Base-by-base conservation (phyloP, 2,329 filamentous ascomycete genomes). In the Emydomyces testavorans region DNA sequence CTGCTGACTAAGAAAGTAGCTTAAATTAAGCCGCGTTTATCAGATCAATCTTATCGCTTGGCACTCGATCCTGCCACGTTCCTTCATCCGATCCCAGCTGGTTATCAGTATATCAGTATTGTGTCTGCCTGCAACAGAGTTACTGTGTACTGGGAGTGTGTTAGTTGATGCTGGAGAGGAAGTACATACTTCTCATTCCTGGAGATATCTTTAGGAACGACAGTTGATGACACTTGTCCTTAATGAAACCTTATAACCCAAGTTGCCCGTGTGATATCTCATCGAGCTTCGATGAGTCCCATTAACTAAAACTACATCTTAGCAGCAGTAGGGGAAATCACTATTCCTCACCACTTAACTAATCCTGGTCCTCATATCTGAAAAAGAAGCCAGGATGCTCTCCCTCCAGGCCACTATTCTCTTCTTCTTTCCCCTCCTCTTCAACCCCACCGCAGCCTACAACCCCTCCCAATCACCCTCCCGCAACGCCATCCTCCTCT, bases 401-500 rank as follows among this genome's bases (percentile, higher is more conserved):
- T 16, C 45, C 23, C 13, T 38, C 26, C 18, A 31, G 10, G 29
- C 38, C 11, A 21, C 35, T 2, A 34, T 32, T 21, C 41, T 52
- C 16, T 13, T 52, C 28, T 26, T 55, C 16, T 41, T 60, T 21
- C 49, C 53, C 21, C 37, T 56, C 16, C 29, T 52, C 24, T 32
- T 50, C 18, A 38, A 53, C 13, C 32, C 36, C 16, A 32, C 34
- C 8, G 43, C 43, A 7, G 43, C 47, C 11, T 55, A 52, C 42
- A 53, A 55, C 35, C 54, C 57, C 11, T 40, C 32, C 21, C 54
- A 59, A 58, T 52, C 60, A 46, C 52, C 62, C 34, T 52, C 58
- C 56, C 62, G 56, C 58, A 58, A 76, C 60, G 77, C 71, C 53
- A 48, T 52, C n/a, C 51, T 50, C 32, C 44, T 50, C 21, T 50